Evolutionary conservation across 139 green algal genomes (phyloP), one percentile per base, ranked within the genome.

Genomic region (Auxenochlorella protothecoides): DNA sequence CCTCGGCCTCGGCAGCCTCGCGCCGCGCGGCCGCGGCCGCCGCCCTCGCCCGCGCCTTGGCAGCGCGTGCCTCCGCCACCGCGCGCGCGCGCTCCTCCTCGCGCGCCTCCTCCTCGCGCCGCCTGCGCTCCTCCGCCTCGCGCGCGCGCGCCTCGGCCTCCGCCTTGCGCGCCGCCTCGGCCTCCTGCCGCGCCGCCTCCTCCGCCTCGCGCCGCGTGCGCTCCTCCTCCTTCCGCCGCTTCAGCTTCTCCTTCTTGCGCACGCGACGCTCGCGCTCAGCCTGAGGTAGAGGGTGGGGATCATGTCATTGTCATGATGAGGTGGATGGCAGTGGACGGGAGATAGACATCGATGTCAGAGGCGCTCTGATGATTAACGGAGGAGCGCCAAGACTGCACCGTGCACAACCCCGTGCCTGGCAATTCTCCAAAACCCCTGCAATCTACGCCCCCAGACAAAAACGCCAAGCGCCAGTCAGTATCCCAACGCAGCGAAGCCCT

Each of bases 161-260:
- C 74, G 68, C 59, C 14, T 53, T 60, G 5, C 67, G 70, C 56
- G n/a, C 51, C 59, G 63, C 70, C 66, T 83, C 76, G 13, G 54
- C n/a, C 15, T 64, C 44, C 55, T 59, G 64, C 5, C 53, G 72
- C 53, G 74, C 78, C 15, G 70, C 79, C 67, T 83, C 85, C 68
- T 85, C 78, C 2, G 75, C 85, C 61, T 82, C 86, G 11, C 69
- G 80, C 78, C 81, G 80, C 55, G 63, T 55, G 0, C 64, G 68
- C 68, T 94, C 84, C 5, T 74, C 83, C 75, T 92, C 84, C 79
- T 92, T 81, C 73, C 83, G 80, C 44, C 14, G 11, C 61, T 69
- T 69, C 66, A 63, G 54, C 55, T 67, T 44, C 59, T 87, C 85
- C 77, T 89, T 91, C 83, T 92, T 93, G 71, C 93, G 93, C 60